Percentiles rank a stretch among this genome's conserved stretches.
phyloP scores from a whole-genome alignment of 345 rosid species.

The Hypericum perforatum region DNA sequence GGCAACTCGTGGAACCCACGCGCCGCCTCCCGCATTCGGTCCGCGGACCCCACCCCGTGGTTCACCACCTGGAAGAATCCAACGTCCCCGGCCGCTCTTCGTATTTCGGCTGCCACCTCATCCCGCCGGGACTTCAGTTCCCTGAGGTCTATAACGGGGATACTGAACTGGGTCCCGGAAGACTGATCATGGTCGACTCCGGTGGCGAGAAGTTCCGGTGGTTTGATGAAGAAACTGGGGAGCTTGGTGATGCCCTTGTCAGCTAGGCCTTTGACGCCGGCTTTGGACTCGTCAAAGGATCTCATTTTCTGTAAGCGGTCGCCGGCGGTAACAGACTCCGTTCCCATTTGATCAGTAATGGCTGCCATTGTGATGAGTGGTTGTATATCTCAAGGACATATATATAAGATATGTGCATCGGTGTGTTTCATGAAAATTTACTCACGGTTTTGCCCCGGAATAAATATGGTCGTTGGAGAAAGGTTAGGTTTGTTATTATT shows the following conservation, averaged over 20 bases:
- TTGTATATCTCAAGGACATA: too few species aligned
- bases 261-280: background rate
- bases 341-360: too few species aligned
- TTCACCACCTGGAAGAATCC: constrained; percentile 18
- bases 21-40: constrained; percentile 7
- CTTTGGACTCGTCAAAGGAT: background rate
- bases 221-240: background rate
- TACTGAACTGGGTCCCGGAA: background rate
- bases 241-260: background rate
- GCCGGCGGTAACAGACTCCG: too few species aligned
- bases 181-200: background rate
- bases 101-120: constrained; percentile 1
- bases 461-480: too few species aligned
- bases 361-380: too few species aligned
- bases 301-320: background rate
- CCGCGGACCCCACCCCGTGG: constrained; percentile 12
- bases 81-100: constrained; percentile 4
- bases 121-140: background rate
- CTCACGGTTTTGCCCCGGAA: too few species aligned
- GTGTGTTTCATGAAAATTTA: too few species aligned
- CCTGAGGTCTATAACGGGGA: constrained; percentile 12
- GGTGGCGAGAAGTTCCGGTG: background rate
- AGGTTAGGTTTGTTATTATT: too few species aligned
- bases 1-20: constrained; percentile 13
- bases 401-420: too few species aligned